Evolutionary conservation across 306 rosid genomes (phyloP).

Genomic region (Dalbergia cochinchinensis): DNA sequence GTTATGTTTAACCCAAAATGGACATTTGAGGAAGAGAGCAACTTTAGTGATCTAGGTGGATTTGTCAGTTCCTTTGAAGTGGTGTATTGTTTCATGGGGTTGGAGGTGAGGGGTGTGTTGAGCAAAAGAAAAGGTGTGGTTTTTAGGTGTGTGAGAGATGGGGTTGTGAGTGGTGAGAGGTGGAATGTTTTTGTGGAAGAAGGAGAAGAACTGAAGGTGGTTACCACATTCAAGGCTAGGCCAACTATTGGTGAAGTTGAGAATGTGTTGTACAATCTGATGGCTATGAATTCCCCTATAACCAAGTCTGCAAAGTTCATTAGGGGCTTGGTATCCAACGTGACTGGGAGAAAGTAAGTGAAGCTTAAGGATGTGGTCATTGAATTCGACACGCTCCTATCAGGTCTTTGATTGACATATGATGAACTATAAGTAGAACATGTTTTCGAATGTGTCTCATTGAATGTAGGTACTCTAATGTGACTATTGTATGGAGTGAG

Average conservation of each 20-base stretch:
- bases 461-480: conserved; percentile 40
- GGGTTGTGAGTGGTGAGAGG: conserved; percentile 80
- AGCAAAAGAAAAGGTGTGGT: conserved; percentile 80
- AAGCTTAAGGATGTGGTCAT: conserved; percentile 35
- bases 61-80: conserved; percentile 87
- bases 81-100: conserved; percentile 86
- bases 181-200: conserved; percentile 93
- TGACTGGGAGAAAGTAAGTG: conserved; percentile 77
- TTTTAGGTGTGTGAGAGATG: conserved; percentile 84
- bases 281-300: conserved; percentile 89
- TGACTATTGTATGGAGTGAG: conserved; percentile 28
- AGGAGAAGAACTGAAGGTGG: conserved; percentile 67
- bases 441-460: conserved; percentile 41
- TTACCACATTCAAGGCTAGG: conserved; percentile 69
- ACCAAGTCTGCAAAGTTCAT: conserved; percentile 88
- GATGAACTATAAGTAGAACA: conserved; percentile 34
- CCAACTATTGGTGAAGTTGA: conserved; percentile 83
- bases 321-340: conserved; percentile 81
- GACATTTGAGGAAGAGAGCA: conserved; percentile 79
- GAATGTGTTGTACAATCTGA: conserved; percentile 84
- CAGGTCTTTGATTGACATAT: conserved; percentile 19
- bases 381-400: not conserved
- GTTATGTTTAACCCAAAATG: conserved; percentile 86
- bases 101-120: conserved; percentile 83
- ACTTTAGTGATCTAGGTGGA: conserved; percentile 63